Percentiles rank a stretch among this genome's conserved stretches.
Evolutionary conservation across 2,329 filamentous ascomycete species (phyloP).

Genomic region (Paracorniculantispora psalliotae): DNA sequence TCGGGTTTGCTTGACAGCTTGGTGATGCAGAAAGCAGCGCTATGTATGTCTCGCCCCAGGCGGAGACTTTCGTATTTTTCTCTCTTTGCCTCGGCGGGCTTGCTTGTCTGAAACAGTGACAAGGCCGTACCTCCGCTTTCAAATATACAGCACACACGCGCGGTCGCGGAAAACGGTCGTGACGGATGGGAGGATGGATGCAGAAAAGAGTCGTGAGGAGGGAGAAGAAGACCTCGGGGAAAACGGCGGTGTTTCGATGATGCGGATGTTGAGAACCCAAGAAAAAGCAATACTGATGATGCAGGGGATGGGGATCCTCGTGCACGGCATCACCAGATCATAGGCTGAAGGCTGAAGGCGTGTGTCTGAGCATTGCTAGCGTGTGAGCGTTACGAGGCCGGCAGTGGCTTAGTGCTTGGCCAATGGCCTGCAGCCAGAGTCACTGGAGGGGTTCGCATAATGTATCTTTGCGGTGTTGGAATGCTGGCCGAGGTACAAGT

Average conservation of each 20-base stretch:
- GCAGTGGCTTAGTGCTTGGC: conserved; percentile 1
- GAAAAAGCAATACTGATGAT: background rate
- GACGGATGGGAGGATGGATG: background rate
- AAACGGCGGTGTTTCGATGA: background rate
- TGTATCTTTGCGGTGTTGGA: too few relatives aligned
- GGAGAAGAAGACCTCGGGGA: background rate
- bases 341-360: too few relatives aligned
- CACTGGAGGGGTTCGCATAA: too few relatives aligned
- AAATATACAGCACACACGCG: too few relatives aligned
- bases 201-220: background rate
- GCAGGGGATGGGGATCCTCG: background rate
- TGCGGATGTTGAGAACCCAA: background rate
- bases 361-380: background rate
- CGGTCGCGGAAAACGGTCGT: background rate
- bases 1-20: background rate
- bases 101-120: conserved; percentile 2
- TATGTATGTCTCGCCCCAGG: background rate
- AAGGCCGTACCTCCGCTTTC: background rate
- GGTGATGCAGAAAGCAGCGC: background rate
- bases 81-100: too few relatives aligned
- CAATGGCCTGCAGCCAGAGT: too few relatives aligned
- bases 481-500: too few relatives aligned
- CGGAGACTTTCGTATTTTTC: background rate
- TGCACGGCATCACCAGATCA: conserved; percentile 9
- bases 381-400: background rate